Evolutionary conservation across 129 eudicot genomes (phyloP), one percentile per base, ranked within the genome.

Genomic region (Chrysanthemum lavandulifolium): DNA sequence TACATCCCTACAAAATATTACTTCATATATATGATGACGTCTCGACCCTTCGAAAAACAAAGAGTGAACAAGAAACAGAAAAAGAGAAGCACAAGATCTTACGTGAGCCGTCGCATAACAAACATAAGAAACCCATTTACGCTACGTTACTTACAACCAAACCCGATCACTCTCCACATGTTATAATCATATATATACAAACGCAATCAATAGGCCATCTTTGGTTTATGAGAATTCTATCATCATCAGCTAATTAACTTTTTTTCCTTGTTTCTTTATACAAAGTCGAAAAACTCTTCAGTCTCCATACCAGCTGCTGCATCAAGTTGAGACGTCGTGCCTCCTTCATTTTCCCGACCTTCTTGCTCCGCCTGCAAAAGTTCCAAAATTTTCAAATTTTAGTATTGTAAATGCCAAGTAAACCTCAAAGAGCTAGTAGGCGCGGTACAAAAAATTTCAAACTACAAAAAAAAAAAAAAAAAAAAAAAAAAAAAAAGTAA

Each of bases 301-400:
- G 79, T 79, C 36, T 84, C 88, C 90, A 84, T 78, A 19, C 62
- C n/a, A 43, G 78, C 19, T 13, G 62, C 19, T 6, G 53, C 10
- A n/a, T 63, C 74, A 25, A 16, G 64, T 62, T 58, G 75, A 33
- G 80, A 67, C 45, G 67, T 56, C 21, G 86, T 71, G 13, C 68
- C 57, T 65, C 76, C 75, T 74, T 76, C 88, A 16, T 72, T 76
- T 74, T 82, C n/a, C 61, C 61, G 25, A 29, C 68, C 82, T 68
- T 78, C 81, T 64, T 71, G 80, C 69, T 88, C 88, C 1, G 92
- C 97, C 97, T 90, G 91, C 81, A 76, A 72, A 16, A 57, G 40
- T 56, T 67, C 6, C 58, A 15, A 40, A 27, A 13, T 36, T 29
- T 29, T 29, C n/a, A 64, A 40, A 64, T 61, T 1, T 16, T 12